A percentile compares a stretch with the other conserved stretches of the same genome.
Evolutionary conservation across 495 filamentous ascomycete species (phyloP).

Genomic region (Podospora fimiseda): DNA sequence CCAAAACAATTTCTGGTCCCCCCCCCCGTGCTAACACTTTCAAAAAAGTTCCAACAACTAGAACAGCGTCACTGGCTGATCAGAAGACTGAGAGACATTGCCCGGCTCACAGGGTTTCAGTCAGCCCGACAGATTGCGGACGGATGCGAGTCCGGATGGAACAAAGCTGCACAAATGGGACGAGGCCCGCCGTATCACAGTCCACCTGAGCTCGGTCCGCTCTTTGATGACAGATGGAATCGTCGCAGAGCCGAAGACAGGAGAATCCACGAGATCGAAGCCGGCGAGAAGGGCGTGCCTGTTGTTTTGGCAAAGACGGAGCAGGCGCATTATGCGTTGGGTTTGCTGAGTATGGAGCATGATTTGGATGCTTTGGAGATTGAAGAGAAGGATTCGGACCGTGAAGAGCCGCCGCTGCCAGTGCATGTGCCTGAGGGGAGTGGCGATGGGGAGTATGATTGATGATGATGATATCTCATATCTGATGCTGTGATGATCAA

Average conservation of each 20-base stretch:
- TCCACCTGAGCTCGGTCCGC: conserved; percentile 33
- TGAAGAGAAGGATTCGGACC: conserved; percentile 16
- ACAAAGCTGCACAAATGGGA: conserved; percentile 60
- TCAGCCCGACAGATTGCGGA: conserved; percentile 68
- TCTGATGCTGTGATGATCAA: too few species aligned
- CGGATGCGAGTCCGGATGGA: conserved; percentile 82
- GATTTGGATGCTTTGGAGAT: conserved; percentile 47
- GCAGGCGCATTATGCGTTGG: conserved; percentile 48
- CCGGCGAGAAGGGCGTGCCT: conserved; percentile 24
- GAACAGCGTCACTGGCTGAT: conserved; percentile 72
- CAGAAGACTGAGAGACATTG: conserved; percentile 63
- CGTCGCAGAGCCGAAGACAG: conserved; percentile 36
- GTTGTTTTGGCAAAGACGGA: conserved; percentile 43
- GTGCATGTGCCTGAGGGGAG: conserved; percentile 14
- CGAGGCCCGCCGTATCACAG: conserved; percentile 66
- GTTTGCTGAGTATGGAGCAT: conserved; percentile 44
- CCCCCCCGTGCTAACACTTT: too few species aligned
- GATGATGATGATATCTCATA: too few species aligned
- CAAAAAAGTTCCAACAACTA: conserved; percentile 67
- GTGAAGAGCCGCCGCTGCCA: too few species aligned
- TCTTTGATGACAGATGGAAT: conserved; percentile 34
- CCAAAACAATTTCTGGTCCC: neutral
- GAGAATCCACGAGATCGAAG: conserved; percentile 34
- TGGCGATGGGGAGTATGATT: neutral
- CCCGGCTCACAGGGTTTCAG: conserved; percentile 81